phyloP scores from a whole-genome alignment of 2,329 filamentous ascomycete species.

The Peltaster fructicola region DNA sequence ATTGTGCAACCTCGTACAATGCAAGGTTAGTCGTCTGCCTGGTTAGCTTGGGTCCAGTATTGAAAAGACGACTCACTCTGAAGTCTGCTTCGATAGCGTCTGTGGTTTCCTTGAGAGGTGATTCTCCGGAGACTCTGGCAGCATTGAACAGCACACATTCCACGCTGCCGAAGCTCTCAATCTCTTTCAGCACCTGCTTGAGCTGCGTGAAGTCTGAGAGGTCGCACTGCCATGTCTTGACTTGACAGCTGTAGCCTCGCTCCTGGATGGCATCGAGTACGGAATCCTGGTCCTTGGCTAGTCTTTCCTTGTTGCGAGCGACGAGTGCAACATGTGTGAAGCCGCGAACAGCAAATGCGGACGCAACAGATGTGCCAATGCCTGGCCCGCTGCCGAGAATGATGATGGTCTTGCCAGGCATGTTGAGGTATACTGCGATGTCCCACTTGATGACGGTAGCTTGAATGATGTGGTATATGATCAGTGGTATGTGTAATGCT shows the following conservation, averaged over 20 bases:
- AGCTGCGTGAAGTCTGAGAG: slow-evolving; percentile 24
- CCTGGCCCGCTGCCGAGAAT: slow-evolving; percentile 32
- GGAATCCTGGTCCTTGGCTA: slow-evolving; percentile 18
- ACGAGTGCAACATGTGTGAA: slow-evolving; percentile 33
- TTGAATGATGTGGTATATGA: too few relatives aligned
- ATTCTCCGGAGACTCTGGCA: slow-evolving; percentile 27
- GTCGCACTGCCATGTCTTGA: slow-evolving; percentile 29
- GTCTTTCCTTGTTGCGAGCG: slow-evolving; percentile 24
- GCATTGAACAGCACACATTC: slow-evolving; percentile 37
- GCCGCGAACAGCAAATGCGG: slow-evolving; percentile 25
- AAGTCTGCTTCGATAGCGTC: slow-evolving; percentile 33
- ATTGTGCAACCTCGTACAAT: slow-evolving; percentile 30
- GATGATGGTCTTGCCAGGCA: slow-evolving; percentile 15
- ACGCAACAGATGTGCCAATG: slow-evolving; percentile 27
- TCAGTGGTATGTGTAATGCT: too few relatives aligned
- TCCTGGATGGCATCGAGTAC: slow-evolving; percentile 17
- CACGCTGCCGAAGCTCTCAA: slow-evolving; percentile 26
- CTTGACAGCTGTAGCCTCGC: slow-evolving; percentile 17
- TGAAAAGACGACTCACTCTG: slow-evolving; percentile 19
- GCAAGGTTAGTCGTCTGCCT: slow-evolving; percentile 28
- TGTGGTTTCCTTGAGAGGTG: slow-evolving; percentile 25
- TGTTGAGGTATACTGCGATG: too few relatives aligned
- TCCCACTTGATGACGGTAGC: too few relatives aligned
- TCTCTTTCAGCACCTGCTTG: slow-evolving; percentile 22
- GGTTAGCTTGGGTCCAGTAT: background rate